A percentile compares a stretch with the other conserved stretches of the same genome.
Evolutionary conservation across 2,329 filamentous ascomycete species (phyloP).

Genomic region (Orbilia brochopaga): DNA sequence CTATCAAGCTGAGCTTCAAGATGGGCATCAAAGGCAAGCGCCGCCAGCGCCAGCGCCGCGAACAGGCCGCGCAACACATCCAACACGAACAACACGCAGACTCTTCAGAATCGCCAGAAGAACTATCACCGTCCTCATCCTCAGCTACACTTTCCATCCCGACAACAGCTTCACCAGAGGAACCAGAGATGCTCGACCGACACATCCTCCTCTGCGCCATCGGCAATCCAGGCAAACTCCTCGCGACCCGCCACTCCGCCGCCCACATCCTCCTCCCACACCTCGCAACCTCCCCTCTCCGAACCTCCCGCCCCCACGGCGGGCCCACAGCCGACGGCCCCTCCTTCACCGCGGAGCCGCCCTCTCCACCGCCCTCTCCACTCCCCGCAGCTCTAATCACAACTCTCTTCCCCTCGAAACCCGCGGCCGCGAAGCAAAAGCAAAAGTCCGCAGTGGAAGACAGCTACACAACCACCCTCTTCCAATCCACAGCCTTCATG

Average conservation of each 20-base stretch:
- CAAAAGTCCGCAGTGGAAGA: background rate
- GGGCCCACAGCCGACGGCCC: slow-evolving; percentile 62
- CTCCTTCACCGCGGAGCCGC: background rate
- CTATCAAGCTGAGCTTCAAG: background rate
- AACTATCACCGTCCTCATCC: slow-evolving; percentile 22
- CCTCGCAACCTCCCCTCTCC: slow-evolving; percentile 65
- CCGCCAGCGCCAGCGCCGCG: slow-evolving; percentile 36
- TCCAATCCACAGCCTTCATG: slow-evolving; percentile 80
- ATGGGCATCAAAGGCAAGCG: slow-evolving; percentile 48
- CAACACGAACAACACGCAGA: slow-evolving; percentile 2
- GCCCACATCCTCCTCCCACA: slow-evolving; percentile 77
- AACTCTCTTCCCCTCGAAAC: no score
- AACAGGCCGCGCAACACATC: slow-evolving; percentile 38
- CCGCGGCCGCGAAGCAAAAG: no score
- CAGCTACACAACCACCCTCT: slow-evolving; percentile 67
- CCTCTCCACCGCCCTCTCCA: background rate
- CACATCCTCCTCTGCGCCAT: slow-evolving; percentile 82
- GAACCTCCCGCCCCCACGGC: slow-evolving; percentile 60
- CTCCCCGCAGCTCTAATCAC: no score
- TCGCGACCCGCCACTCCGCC: slow-evolving; percentile 81
- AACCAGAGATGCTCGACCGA: slow-evolving; percentile 12
- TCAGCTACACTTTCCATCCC: slow-evolving; percentile 1
- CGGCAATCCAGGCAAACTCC: slow-evolving; percentile 75
- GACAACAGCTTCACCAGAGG: background rate
- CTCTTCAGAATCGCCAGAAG: slow-evolving; percentile 7